Evolutionary conservation across 2,329 filamentous ascomycete genomes (phyloP).

Genomic region (Tolypocladium tropicale): DNA sequence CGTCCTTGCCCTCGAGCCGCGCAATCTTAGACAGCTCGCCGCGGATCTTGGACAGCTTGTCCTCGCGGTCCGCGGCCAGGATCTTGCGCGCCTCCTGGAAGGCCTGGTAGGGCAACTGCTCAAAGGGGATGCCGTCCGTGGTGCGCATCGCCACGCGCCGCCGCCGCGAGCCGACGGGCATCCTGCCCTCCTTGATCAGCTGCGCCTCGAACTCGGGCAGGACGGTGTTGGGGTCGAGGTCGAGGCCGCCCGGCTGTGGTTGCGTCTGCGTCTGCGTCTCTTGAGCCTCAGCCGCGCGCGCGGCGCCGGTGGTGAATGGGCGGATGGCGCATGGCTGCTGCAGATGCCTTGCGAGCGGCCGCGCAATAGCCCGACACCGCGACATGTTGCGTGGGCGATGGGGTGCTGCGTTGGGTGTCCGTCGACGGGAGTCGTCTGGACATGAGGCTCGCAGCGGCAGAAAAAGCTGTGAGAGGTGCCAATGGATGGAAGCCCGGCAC

Average conservation of each 20-base stretch:
- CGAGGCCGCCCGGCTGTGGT: constrained; percentile 23
- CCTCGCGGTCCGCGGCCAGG: constrained; percentile 64
- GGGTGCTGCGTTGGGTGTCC: background rate
- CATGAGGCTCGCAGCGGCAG: background rate
- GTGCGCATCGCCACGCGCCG: constrained; percentile 63
- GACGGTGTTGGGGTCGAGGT: constrained; percentile 59
- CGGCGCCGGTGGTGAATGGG: constrained; percentile 23
- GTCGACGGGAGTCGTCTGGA: background rate
- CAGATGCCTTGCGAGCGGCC: constrained; percentile 46
- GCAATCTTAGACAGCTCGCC: constrained; percentile 59
- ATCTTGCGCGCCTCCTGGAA: constrained; percentile 93
- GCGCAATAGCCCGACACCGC: constrained; percentile 46
- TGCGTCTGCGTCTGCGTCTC: constrained; percentile 4
- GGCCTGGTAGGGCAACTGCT: constrained; percentile 91
- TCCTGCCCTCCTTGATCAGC: constrained; percentile 57
- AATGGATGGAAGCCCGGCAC: background rate
- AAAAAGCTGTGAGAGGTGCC: constrained; percentile 3
- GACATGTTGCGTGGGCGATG: constrained; percentile 34
- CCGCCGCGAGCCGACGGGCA: constrained; percentile 75
- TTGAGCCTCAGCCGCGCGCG: constrained; percentile 18
- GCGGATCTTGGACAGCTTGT: constrained; percentile 69
- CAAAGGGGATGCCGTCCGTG: constrained; percentile 66
- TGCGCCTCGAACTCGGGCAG: constrained; percentile 47
- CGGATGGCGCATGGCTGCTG: constrained; percentile 27
- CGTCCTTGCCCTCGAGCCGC: constrained; percentile 49